Conservation (phyloP, 306 rosid genomes). For the Cyamopsis tetragonoloba region DNA sequence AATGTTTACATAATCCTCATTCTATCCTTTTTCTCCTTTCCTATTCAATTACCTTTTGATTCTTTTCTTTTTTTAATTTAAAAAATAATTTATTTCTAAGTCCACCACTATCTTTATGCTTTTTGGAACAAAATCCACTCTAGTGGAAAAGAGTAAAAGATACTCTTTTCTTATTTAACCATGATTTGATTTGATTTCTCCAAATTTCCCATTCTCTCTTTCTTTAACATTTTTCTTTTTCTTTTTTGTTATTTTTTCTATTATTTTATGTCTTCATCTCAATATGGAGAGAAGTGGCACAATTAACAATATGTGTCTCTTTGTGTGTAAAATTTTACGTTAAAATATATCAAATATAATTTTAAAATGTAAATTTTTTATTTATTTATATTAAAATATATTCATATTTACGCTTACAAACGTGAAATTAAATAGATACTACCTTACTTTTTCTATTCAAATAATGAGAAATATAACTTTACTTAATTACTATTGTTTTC, state of each 20-base stretch:
- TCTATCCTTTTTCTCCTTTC: slow-evolving; percentile 19
- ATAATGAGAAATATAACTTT: too few relatives aligned
- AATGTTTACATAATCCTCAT: slow-evolving; percentile 30
- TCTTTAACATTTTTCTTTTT: background rate
- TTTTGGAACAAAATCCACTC: slow-evolving; percentile 25
- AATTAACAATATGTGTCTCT: too few relatives aligned
- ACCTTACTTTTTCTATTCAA: too few relatives aligned
- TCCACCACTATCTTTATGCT: slow-evolving; percentile 30
- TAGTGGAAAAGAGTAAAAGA: slow-evolving; percentile 16
- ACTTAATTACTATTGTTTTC: too few relatives aligned
- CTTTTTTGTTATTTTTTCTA: background rate
- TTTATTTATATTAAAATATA: too few relatives aligned
- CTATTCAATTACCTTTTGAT: slow-evolving; percentile 37
- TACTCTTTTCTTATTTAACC: slow-evolving; percentile 23
- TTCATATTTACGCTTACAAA: too few relatives aligned
- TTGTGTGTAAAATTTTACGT: too few relatives aligned
- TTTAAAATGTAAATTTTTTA: too few relatives aligned
- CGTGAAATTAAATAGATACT: too few relatives aligned
- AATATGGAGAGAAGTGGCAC: too few relatives aligned
- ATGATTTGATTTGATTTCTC: background rate
- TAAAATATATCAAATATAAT: too few relatives aligned
- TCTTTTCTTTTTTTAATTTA: background rate
- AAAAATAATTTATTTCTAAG: slow-evolving; percentile 4
- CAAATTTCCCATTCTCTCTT: background rate
- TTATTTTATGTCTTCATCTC: too few relatives aligned